phyloP scores from a whole-genome alignment of 352 stramenopile species.

The Pythium dissimile region DNA sequence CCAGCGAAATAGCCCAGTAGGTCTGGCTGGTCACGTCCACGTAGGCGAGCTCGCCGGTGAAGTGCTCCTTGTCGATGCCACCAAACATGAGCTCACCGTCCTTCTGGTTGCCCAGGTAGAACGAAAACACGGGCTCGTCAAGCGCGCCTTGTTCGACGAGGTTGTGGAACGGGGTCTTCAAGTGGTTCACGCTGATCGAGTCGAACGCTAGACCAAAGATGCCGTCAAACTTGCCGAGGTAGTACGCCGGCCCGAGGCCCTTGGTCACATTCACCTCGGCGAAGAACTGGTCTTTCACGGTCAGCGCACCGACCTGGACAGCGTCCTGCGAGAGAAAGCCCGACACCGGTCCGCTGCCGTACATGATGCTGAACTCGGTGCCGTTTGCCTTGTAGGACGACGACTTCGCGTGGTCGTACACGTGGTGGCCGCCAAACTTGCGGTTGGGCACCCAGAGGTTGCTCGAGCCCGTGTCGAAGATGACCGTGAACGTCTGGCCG shows the following conservation, averaged over 20 bases:
- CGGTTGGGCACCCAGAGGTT: constrained; percentile 95
- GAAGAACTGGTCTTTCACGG: constrained; percentile 88
- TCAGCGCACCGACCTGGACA: constrained; percentile 61
- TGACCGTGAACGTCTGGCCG: constrained; percentile 91
- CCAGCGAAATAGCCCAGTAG: constrained; percentile 78
- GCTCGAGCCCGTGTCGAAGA: constrained; percentile 97
- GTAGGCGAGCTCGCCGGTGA: constrained; percentile 92
- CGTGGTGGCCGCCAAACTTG: constrained; percentile 63
- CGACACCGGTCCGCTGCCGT: constrained; percentile 91
- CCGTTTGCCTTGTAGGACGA: constrained; percentile 89
- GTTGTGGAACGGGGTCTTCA: constrained; percentile 93
- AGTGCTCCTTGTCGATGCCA: constrained; percentile 87
- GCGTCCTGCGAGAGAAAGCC: constrained; percentile 91
- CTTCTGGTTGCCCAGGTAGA: constrained; percentile 92
- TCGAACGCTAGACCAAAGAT: constrained; percentile 97
- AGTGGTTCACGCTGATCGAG: constrained; percentile 89
- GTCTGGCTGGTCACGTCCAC: constrained; percentile 72
- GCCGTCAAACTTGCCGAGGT: constrained; percentile 96
- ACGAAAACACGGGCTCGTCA: constrained; percentile 92
- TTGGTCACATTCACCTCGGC: constrained; percentile 95
- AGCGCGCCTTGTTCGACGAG: constrained; percentile 88
- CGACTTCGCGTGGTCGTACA: constrained; percentile 90
- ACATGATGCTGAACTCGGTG: constrained; percentile 93
- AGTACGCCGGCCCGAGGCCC: constrained; percentile 93
- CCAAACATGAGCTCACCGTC: constrained; percentile 78